A percentile compares a stretch with the other conserved stretches of the same genome.
These are phyloP conservation scores for Penicillium oxalicum DNA, from an alignment of 2,329 filamentous ascomycete genomes.

Conservation along the genomic window DNA sequence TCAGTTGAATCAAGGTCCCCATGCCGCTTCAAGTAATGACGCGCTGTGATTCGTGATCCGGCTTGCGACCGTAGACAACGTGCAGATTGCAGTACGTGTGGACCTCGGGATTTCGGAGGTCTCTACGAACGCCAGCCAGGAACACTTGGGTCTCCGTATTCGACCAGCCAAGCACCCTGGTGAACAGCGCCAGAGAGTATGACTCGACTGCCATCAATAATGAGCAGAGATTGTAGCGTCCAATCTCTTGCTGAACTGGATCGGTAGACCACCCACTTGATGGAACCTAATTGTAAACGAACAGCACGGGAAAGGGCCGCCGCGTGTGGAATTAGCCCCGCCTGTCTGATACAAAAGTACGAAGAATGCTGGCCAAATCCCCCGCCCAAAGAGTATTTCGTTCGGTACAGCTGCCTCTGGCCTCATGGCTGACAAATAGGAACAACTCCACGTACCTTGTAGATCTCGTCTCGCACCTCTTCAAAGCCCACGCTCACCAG, in stretches of 20 bases:
- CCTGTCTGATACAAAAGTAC: background rate
- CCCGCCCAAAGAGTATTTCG: background rate
- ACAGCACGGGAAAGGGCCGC: background rate
- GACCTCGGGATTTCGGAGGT: constrained; percentile 32
- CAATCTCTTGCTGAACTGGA: constrained; percentile 41
- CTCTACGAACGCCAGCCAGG: constrained; percentile 33
- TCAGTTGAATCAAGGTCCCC: background rate
- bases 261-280: constrained; percentile 47
- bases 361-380: background rate
- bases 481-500: constrained; percentile 50
- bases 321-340: background rate
- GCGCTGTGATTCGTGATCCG: constrained; percentile 24
- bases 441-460: constrained; percentile 28
- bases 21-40: constrained; percentile 21
- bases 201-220: constrained; percentile 28
- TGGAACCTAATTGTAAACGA: constrained; percentile 33
- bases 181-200: constrained; percentile 28
- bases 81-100: constrained; percentile 35
- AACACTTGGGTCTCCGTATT: constrained; percentile 36
- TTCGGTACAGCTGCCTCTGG: no score
- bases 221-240: constrained; percentile 26
- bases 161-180: constrained; percentile 32
- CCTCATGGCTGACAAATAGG: no score
- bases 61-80: constrained; percentile 28
- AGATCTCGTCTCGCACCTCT: constrained; percentile 45